phyloP scores from a whole-genome alignment of 2,329 filamentous ascomycete species.

The Helminthosporium solani region DNA sequence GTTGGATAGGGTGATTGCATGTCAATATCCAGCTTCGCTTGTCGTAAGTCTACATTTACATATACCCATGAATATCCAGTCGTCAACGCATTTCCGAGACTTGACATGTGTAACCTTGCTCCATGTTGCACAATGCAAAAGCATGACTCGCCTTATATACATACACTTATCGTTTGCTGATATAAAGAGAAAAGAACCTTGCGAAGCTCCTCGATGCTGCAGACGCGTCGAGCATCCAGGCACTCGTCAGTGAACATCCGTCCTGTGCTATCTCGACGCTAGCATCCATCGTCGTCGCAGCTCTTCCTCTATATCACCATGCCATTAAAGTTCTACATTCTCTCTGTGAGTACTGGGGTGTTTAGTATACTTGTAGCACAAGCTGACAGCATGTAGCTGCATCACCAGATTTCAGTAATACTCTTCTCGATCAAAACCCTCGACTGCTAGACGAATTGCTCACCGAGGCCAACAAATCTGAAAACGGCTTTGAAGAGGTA shows the following conservation, averaged over 20 bases:
- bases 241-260: conserved; percentile 50
- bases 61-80: no score
- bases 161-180: conserved; percentile 23
- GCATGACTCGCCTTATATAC: conserved; percentile 26
- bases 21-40: conserved; percentile 53
- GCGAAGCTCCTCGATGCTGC: conserved; percentile 37
- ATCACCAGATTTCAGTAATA: conserved; percentile 32
- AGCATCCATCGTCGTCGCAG: conserved; percentile 47
- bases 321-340: conserved; percentile 52
- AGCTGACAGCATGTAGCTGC: conserved; percentile 18
- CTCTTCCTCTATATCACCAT: conserved; percentile 53
- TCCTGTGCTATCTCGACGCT: conserved; percentile 52
- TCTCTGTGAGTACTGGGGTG: conserved; percentile 44
- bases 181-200: conserved; percentile 38
- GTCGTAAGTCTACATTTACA: conserved; percentile 43
- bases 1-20: conserved; percentile 50
- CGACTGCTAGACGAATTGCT: conserved; percentile 36
- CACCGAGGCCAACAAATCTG: conserved; percentile 33
- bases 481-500: conserved; percentile 33
- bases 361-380: conserved; percentile 16
- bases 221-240: conserved; percentile 40
- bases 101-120: not conserved
- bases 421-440: conserved; percentile 32
- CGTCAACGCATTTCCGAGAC: conserved; percentile 7
- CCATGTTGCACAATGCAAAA: conserved; percentile 14